Percentiles rank a stretch among this genome's conserved stretches.
Conservation (phyloP, 306 rosid species). For the Inga laurina region DNA sequence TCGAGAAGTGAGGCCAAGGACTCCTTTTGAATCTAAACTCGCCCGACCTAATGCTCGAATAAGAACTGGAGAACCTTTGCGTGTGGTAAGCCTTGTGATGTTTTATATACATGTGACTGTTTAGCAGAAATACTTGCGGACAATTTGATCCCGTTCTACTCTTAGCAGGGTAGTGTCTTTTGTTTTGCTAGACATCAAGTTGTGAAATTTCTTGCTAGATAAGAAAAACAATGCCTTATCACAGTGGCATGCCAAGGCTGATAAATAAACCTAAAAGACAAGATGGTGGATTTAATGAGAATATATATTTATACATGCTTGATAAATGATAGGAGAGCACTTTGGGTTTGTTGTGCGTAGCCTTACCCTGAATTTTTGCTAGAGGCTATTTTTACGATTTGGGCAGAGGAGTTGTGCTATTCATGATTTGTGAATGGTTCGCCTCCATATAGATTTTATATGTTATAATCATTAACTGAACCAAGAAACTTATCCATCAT, state of each 20-base stretch:
- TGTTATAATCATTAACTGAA: not conserved
- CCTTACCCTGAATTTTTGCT: not conserved
- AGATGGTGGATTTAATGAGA: not conserved
- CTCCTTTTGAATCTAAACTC: conserved; percentile 45
- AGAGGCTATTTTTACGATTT: not conserved
- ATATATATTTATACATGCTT: not conserved
- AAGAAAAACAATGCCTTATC: not conserved
- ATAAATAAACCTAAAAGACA: not conserved
- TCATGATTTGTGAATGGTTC: not conserved
- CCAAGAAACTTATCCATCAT: not conserved
- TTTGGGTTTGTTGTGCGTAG: not conserved
- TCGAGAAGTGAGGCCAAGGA: conserved; percentile 49
- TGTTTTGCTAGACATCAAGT: not conserved
- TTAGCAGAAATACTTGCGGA: not conserved
- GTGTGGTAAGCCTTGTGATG: conserved; percentile 35
- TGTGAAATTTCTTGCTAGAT: not conserved
- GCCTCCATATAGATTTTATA: not conserved
- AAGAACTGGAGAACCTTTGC: conserved; percentile 43
- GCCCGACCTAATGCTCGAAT: conserved; percentile 44
- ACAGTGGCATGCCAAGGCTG: not conserved
- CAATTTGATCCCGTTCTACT: not conserved
- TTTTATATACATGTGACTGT: not conserved
- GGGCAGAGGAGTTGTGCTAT: not conserved
- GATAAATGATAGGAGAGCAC: not conserved
- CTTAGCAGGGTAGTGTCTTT: not conserved